Evolutionary conservation across 1,284 basidiomycete species (phyloP).

Genomic region (Binderoboletus segoi): DNA sequence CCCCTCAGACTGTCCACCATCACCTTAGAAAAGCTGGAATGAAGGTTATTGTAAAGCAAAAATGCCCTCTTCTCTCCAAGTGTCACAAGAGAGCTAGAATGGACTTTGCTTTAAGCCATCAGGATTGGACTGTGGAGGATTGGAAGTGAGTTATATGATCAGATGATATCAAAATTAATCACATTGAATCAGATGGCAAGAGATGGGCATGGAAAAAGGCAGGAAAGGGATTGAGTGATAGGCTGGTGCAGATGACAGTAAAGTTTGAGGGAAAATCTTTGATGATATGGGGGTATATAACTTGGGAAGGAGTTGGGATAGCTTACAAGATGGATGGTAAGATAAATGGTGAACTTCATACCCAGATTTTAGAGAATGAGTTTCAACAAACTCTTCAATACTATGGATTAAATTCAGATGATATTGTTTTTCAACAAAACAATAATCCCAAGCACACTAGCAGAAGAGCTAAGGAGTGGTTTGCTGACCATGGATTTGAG

Average conservation of each 20-base stretch:
- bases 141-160: background rate
- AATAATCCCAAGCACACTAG: too few species aligned
- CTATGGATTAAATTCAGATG: background rate
- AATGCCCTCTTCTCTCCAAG: background rate
- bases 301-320: background rate
- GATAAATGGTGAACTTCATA: too few species aligned
- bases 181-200: too few species aligned
- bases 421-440: background rate
- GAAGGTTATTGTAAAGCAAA: constrained; percentile 9
- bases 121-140: background rate
- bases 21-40: constrained; percentile 7
- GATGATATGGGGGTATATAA: background rate
- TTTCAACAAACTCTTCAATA: background rate
- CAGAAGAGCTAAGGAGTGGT: background rate
- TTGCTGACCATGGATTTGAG: background rate
- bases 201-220: background rate
- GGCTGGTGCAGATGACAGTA: background rate
- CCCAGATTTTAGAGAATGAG: background rate
- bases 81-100: background rate
- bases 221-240: background rate
- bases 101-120: background rate
- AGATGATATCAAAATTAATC: background rate
- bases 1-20: background rate
- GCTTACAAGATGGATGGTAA: too few species aligned
- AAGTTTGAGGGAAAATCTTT: background rate